Evolutionary conservation across 192 early-diverging fungal species (phyloP), one percentile per base, ranked within the genome.

Genomic region (Backusella psychrophila): DNA sequence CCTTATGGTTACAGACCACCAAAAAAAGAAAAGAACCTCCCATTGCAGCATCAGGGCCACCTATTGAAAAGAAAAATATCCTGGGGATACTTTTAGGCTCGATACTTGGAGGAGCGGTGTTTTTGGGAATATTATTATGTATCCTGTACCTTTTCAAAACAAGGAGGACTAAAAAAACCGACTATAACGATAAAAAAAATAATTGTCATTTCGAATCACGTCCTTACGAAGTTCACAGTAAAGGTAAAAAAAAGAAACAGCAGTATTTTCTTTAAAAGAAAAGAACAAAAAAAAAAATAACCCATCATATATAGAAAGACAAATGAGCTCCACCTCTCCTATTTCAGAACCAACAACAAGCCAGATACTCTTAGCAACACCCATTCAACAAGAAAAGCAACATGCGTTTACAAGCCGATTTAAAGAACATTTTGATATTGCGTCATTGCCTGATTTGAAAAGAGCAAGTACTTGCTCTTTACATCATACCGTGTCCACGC

Each of bases 381-480:
- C 69, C 15, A 17, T 35, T n/a, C 68, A n/a, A 41, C 15, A n/a
- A 5, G 21, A 42, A 44, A 19, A 44, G 29, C n/a, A 29, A 49
- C 35, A 23, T 2, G 26, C 15, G n/a, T 26, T 46, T 17, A 49
- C 15, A 14, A 71, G 70, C 17, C n/a, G 70, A 44, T 71, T 71
- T 44, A 36, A 41, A 71, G 70, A 71, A 6, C 70, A 71, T 33
- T 71, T 71, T 33, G 70, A 71, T 71, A 42, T 71, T 49, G 56
- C 56, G 56, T 63, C 56, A 63, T 63, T 63, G 11, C 56, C 56
- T 29, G 56, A 63, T 63, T 63, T 63, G 12, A 63, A 29, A 63
- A 63, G 56, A 12, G 56, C 56, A 63, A 63, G 56, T 11, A 63
- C 56, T 26, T 63, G 56, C 7, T 63, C 56, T 63, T 63, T 63